Evolutionary conservation across 352 stramenopile species (phyloP).

Genomic region (Pythium phragmiticola): DNA sequence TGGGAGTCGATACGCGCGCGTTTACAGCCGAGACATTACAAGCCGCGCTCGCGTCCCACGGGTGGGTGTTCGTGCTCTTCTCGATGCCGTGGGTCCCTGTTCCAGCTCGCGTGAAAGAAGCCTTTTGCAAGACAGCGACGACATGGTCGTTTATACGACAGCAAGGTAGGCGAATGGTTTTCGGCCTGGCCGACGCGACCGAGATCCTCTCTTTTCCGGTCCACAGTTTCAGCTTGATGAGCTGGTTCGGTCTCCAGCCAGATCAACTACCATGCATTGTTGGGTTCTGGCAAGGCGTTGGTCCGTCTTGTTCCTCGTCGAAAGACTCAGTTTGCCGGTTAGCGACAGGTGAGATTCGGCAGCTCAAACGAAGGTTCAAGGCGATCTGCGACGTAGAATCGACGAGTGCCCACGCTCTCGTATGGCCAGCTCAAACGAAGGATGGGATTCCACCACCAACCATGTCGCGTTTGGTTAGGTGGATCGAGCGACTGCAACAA

Average conservation of each 20-base stretch:
- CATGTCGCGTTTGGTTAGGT: constrained; percentile 19
- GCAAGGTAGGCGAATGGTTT: constrained; percentile 25
- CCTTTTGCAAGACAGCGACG: constrained; percentile 35
- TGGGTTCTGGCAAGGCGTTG: constrained; percentile 40
- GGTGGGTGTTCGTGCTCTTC: constrained; percentile 42
- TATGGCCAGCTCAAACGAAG: background rate
- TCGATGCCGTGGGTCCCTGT: constrained; percentile 35
- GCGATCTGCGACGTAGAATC: constrained; percentile 6
- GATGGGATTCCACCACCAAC: background rate
- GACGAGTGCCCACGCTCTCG: background rate
- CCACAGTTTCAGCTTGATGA: constrained; percentile 34
- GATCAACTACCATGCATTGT: constrained; percentile 33
- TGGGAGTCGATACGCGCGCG: constrained; percentile 19
- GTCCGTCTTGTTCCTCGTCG: constrained; percentile 2
- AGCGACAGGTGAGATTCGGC: background rate
- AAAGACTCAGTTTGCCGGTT: constrained; percentile 7
- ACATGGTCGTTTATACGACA: constrained; percentile 35
- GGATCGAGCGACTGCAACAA: constrained; percentile 19
- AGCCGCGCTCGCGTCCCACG: constrained; percentile 13
- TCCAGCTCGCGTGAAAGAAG: background rate
- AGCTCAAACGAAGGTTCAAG: constrained; percentile 24
- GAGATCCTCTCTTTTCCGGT: constrained; percentile 8
- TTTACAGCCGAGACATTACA: constrained; percentile 25
- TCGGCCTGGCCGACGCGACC: constrained; percentile 30
- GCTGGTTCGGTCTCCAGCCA: constrained; percentile 27